Evolutionary conservation across 768 basidiomycete species (phyloP), one percentile per base, ranked within the genome.

Genomic region (Austroboletus eburneus): DNA sequence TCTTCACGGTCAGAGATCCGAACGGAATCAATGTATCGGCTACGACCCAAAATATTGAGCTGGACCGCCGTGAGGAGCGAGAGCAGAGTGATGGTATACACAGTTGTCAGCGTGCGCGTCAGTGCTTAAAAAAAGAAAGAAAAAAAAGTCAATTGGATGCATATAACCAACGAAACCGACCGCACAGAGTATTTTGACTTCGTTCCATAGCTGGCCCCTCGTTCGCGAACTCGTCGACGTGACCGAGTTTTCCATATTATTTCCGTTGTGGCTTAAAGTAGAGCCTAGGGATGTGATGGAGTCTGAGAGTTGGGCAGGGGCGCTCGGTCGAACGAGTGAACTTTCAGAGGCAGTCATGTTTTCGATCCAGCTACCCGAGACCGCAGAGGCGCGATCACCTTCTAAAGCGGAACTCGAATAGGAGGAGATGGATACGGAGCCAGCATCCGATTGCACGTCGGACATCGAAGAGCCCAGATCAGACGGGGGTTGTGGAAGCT

Each of bases 131-230:
- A 33, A 50, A 16, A 20, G 14, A n/a, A n/a, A n/a, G n/a, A n/a
- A n/a, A n/a, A n/a, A n/a, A n/a, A n/a, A n/a, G n/a, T 51, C 23
- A 52, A 45, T 45, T 43, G 14, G 39, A 36, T 12, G 20, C 16
- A 42, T 37, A 35, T 21, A 34, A n/a, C 16, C 39, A 37, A 17
- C 9, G 23, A 44, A 39, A 3, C 33, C 78, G 39, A 58, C 85
- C 90, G 83, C 25, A 94, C 80, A 52, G 3, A 63, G 54, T 30
- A 92, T 78, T 64, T 96, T 97, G 30, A 96, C 78, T 66, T 96
- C 91, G 47, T 83, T 83, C 95, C 95, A 98, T 7, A 98, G 71
- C 57, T 94, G 85, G 2, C 77, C 79, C 62, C 85, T 92, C n/a
- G 78, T 81, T 50, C 77, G 72, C 21, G 69, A 67, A 34, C 53